phyloP scores from a whole-genome alignment of 768 basidiomycete species.

The Paxillus involutus region DNA sequence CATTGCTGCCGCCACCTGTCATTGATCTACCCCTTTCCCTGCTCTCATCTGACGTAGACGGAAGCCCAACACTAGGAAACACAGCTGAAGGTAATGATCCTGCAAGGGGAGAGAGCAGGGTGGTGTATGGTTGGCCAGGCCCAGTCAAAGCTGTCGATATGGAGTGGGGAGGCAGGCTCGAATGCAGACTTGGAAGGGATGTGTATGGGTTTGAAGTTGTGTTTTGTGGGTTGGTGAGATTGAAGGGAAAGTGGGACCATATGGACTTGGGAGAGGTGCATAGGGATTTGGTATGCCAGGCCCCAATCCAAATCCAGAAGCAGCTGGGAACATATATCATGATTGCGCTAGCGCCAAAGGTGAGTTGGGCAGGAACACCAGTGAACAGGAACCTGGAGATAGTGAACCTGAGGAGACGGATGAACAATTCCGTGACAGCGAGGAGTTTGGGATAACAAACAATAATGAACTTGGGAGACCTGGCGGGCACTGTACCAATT shows the following conservation, averaged over 20 bases:
- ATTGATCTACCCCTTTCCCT: too few relatives aligned
- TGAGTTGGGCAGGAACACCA: conserved; percentile 5
- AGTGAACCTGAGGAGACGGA: conserved; percentile 13
- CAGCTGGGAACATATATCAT: conserved; percentile 12
- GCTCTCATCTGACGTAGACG: neutral
- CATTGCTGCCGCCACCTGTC: too few relatives aligned
- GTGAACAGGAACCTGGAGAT: conserved; percentile 24
- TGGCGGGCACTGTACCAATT: conserved; percentile 8
- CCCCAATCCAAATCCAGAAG: too few relatives aligned
- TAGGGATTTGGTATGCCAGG: too few relatives aligned
- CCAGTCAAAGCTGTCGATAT: neutral
- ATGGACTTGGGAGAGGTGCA: too few relatives aligned
- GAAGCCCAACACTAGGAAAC: neutral
- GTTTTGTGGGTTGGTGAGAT: too few relatives aligned
- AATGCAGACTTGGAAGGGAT: neutral
- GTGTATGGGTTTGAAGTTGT: neutral
- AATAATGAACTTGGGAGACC: conserved; percentile 22
- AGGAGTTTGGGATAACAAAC: conserved; percentile 2
- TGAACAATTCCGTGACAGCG: conserved; percentile 1
- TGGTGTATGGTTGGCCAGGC: neutral
- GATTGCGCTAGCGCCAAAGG: conserved; percentile 9
- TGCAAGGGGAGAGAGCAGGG: conserved; percentile 19
- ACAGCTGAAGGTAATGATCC: conserved; percentile 14
- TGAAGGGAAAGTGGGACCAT: too few relatives aligned
- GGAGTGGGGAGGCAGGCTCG: neutral